A percentile compares a stretch with the other conserved stretches of the same genome.
Conservation (phyloP, 495 filamentous ascomycete genomes). For the Annulohypoxylon moriforme region DNA sequence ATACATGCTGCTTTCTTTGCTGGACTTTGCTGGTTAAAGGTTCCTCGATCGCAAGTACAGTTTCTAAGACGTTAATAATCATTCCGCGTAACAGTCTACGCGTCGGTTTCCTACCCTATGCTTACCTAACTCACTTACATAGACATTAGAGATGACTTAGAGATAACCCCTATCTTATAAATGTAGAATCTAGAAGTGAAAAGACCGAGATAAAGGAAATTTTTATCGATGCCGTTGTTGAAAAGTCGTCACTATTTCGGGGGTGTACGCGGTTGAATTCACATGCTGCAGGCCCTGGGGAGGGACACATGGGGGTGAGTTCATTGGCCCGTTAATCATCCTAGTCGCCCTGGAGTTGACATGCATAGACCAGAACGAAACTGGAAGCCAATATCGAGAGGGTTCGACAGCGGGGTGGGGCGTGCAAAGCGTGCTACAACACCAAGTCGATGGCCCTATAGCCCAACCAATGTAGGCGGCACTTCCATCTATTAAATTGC, state of each 20-base stretch:
- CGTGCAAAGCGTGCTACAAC: slow-evolving; percentile 34
- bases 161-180: neutral
- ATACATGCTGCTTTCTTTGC: slow-evolving; percentile 2
- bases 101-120: neutral
- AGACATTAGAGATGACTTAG: slow-evolving; percentile 6
- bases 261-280: slow-evolving; percentile 36
- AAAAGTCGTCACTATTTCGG: slow-evolving; percentile 28
- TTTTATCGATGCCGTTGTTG: neutral
- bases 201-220: slow-evolving; percentile 2
- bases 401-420: slow-evolving; percentile 38
- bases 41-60: neutral
- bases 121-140: slow-evolving; percentile 6
- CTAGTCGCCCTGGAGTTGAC: slow-evolving; percentile 15
- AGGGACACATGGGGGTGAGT: slow-evolving; percentile 17
- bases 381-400: slow-evolving; percentile 38
- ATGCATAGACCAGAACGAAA: slow-evolving; percentile 26
- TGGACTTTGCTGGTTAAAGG: slow-evolving; percentile 22
- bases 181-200: slow-evolving; percentile 3
- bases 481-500: slow-evolving; percentile 30
- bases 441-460: slow-evolving; percentile 37
- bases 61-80: slow-evolving; percentile 11
- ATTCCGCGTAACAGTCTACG: slow-evolving; percentile 8
- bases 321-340: slow-evolving; percentile 22
- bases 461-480: slow-evolving; percentile 32
- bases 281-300: slow-evolving; percentile 24